Evolutionary conservation across 2,329 filamentous ascomycete genomes (phyloP), one percentile per base, ranked within the genome.

Genomic region (Penicillium sp.): DNA sequence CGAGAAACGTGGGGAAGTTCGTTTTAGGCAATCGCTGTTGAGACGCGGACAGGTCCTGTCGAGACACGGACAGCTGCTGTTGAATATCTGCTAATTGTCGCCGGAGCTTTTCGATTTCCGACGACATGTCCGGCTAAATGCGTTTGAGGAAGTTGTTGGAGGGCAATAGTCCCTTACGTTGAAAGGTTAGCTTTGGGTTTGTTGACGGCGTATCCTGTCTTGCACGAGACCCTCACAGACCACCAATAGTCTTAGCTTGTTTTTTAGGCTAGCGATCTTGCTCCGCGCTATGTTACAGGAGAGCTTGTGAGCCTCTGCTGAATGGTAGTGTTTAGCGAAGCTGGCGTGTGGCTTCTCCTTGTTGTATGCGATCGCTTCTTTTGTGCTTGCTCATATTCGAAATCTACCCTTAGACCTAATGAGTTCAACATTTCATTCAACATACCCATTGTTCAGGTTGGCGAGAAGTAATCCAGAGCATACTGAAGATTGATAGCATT

Each of bases 1-100:
- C 47, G 24, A 49, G 42, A 42, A 49, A 49, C 32, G 41, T 45
- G 37, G 47, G 47, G 28, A 47, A 38, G 45, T 42, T 35, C 7
- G 38, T 42, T 42, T 43, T 47, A 26, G 43, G 39, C 39, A 27
- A 25, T 27, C 25, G 39, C 35, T 38, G 35, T 13, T 38, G 35
- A 38, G 35, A 38, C 18, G 35, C 35, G n/a, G 28, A 32, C 28
- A 32, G 28, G 5, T 32, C 5, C 28, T 32, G 28, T 32, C 9
- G 5, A 32, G 28, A 32, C 28, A 9, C 28, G 28, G 18, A 38
- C 5, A 40, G 11, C n/a, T 7, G 39, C 11, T 26, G 39, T 26
- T 40, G 8, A 25, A 26, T 12, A 40, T 40, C 39, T 40, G 39
- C 39, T 40, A 38, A 7, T 38, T 38, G 35, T 13, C 12, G 35